Percentiles rank a stretch among this genome's conserved stretches.
Evolutionary conservation across 345 rosid species (phyloP).

Genomic region (Salix purpurea): DNA sequence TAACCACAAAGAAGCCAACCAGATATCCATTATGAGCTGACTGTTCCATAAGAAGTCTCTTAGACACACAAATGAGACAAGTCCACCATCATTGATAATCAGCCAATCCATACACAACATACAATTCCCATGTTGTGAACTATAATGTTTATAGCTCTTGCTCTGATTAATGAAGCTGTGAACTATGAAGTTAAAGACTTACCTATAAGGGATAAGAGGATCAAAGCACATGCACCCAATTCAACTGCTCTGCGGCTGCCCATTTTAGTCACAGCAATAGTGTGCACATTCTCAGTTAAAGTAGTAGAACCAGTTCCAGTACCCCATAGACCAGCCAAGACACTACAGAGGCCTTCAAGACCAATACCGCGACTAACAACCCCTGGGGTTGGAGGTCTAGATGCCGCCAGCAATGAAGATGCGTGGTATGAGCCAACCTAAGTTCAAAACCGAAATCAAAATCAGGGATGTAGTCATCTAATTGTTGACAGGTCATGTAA

Average conservation of each 20-base stretch:
- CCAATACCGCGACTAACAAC: conserved; percentile 92
- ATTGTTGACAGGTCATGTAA: neutral
- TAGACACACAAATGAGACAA: neutral
- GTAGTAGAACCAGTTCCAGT: conserved; percentile 95
- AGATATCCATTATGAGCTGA: neutral
- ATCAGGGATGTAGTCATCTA: conserved; percentile 2
- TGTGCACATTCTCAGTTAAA: conserved; percentile 93
- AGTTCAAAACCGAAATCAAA: conserved; percentile 15
- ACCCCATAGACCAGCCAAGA: conserved; percentile 99
- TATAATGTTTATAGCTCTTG: neutral
- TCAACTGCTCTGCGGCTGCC: conserved; percentile 96
- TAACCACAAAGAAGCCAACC: neutral
- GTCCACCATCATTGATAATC: neutral
- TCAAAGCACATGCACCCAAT: conserved; percentile 70
- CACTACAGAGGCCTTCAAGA: conserved; percentile 82
- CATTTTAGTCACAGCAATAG: conserved; percentile 95
- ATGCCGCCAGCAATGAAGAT: conserved; percentile 79
- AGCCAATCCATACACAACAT: neutral
- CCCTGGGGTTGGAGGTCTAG: conserved; percentile 90
- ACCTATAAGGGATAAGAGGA: conserved; percentile 83
- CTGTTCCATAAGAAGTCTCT: neutral
- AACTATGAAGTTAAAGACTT: conserved; percentile 21
- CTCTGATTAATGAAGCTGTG: neutral
- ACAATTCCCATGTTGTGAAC: neutral
- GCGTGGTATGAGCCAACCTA: conserved; percentile 99